Base-by-base conservation (phyloP, 139 green algal genomes). In the Edaphochlamys debaryana region DNA sequence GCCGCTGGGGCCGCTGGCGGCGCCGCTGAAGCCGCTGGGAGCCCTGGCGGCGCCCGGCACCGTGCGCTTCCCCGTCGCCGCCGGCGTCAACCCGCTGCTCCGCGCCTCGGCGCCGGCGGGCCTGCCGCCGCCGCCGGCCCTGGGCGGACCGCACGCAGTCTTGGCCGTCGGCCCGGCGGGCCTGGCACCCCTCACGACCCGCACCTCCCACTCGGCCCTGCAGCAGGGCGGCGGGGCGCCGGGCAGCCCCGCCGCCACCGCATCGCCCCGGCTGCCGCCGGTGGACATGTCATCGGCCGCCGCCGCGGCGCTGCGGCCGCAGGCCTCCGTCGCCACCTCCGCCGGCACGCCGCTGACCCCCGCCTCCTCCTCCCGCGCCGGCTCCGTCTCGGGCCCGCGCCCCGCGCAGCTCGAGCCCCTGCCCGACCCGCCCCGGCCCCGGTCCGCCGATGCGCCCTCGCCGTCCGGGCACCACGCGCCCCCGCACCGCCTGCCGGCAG, bases 21-120 rank as follows among this genome's bases (percentile, higher is more conserved):
- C 4, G 27, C 34, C 45, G 20, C 40, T 34, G 17, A 32, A n/a
- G n/a, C 69, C 45, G n/a, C 62, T 30, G 27, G 60, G 62, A 2
- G 64, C 77, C 17, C 50, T 56, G 23, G 20, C 23, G 45, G 63
- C 74, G 77, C 64, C 63, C 25, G 77, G 77, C 63, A 83, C 25
- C 45, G 56, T 75, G 45, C 42, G 63, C 32, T 83, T 75, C 77
- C 77, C 77, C 62, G 42, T 17, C 4, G 58, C 74, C 34, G 74
- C 32, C 37, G 8, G 34, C 41, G 58, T n/a, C 23, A 42, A 77
- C 69, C 70, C 54, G 23, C 38, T 79, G 36, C 72, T 52, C 72
- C 54, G 54, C 72, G 48, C 72, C 1, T 52, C 54, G 36, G 54
- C 72, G 11, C 36, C 23, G 22, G 36, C n/a, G 27, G 54, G 54